Evolutionary conservation across 257 asterid genomes (phyloP).

Genomic region (Thymus mandschuricus): DNA sequence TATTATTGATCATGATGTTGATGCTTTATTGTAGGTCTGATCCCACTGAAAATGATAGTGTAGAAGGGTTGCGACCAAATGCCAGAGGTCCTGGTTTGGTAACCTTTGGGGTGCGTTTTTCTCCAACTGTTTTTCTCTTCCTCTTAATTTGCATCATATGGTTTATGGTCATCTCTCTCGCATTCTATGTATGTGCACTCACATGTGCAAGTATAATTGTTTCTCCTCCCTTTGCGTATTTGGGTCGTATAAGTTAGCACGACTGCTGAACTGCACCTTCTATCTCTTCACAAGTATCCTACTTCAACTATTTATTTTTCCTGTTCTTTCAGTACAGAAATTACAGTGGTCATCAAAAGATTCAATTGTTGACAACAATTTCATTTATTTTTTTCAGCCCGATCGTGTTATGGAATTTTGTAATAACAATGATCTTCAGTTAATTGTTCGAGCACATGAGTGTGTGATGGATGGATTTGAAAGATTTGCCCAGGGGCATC

Average conservation of each 20-base stretch:
- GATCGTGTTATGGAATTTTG: conserved; percentile 99
- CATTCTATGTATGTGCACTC: background rate
- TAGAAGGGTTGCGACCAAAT: conserved; percentile 96
- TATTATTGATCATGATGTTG: conserved; percentile 4
- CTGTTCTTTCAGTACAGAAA: background rate
- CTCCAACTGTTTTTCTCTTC: conserved; percentile 15
- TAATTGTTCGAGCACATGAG: conserved; percentile 97
- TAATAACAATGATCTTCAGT: conserved; percentile 92
- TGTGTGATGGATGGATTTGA: conserved; percentile 99
- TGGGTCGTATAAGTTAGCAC: background rate
- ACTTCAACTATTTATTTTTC: background rate
- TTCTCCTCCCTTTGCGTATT: background rate
- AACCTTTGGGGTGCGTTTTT: conserved; percentile 90
- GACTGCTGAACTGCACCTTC: background rate
- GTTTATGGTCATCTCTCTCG: background rate
- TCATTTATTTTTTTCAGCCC: conserved; percentile 64
- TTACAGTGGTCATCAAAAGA: background rate
- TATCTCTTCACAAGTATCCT: background rate
- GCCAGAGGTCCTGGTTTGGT: conserved; percentile 99
- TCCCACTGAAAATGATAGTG: conserved; percentile 99
- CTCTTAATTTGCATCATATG: background rate
- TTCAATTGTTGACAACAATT: conserved; percentile 22
- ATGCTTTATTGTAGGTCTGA: conserved; percentile 78
- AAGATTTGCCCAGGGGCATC: conserved; percentile 98
- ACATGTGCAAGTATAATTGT: background rate